Evolutionary conservation across 768 basidiomycete genomes (phyloP).

Genomic region (Rhodotorula paludigena): DNA sequence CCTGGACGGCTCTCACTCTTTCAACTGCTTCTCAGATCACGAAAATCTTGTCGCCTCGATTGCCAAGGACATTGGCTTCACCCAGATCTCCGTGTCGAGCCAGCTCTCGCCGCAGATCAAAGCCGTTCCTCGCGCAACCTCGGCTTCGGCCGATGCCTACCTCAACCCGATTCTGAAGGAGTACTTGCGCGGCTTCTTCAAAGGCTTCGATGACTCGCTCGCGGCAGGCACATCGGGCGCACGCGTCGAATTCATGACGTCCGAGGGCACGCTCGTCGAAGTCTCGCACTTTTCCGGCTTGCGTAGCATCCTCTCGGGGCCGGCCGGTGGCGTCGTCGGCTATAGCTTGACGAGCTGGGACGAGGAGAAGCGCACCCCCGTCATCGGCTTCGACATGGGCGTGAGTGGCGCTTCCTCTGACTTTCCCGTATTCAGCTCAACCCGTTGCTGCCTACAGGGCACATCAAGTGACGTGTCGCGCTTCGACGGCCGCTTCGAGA

Average conservation of each 20-base stretch:
- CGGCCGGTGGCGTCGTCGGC: constrained; percentile 93
- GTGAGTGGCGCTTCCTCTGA: not conserved
- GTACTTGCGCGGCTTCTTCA: constrained; percentile 87
- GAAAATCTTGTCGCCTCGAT: constrained; percentile 67
- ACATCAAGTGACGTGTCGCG: constrained; percentile 54
- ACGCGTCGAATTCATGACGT: constrained; percentile 91
- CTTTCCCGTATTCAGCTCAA: not conserved
- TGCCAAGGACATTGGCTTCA: constrained; percentile 77
- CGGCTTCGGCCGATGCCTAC: constrained; percentile 90
- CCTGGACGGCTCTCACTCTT: no score
- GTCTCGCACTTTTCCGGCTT: constrained; percentile 80
- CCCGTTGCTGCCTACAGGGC: no score
- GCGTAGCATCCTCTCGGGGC: constrained; percentile 67
- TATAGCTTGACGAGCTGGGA: constrained; percentile 89
- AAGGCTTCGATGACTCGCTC: constrained; percentile 62
- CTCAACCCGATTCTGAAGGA: constrained; percentile 78
- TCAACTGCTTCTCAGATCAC: constrained; percentile 62
- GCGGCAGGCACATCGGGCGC: constrained; percentile 50
- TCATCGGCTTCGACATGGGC: constrained; percentile 69
- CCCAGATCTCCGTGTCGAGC: constrained; percentile 80
- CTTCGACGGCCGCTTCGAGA: constrained; percentile 82
- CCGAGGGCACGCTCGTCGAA: constrained; percentile 80
- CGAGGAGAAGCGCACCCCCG: constrained; percentile 47
- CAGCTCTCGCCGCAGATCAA: constrained; percentile 90
- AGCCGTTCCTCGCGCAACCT: constrained; percentile 86